A percentile compares a stretch with the other conserved stretches of the same genome.
Conservation (phyloP, 345 rosid species). For the Brassica rapa region DNA sequence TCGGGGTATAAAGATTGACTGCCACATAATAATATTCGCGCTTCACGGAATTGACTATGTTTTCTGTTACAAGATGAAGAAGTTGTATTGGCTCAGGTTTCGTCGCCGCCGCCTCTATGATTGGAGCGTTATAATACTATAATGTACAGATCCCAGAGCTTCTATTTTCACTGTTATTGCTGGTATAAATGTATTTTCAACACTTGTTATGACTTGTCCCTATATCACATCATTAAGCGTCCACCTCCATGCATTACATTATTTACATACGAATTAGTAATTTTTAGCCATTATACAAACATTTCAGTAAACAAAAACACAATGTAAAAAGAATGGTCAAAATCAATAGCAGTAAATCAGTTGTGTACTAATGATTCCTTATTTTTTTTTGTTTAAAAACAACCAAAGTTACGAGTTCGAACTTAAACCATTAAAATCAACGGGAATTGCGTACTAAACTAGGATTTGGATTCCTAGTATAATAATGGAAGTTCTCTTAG, state of each 20-base stretch:
- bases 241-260: slow-evolving; percentile 14
- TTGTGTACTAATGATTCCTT: neutral
- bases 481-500: neutral
- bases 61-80: neutral
- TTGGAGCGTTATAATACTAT: neutral
- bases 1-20: slow-evolving; percentile 17
- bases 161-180: slow-evolving; percentile 13
- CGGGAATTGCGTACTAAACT: neutral
- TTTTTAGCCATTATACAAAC: neutral
- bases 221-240: neutral
- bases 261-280: neutral
- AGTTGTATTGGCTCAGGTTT: slow-evolving; percentile 8
- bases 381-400: neutral
- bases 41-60: slow-evolving; percentile 24
- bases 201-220: slow-evolving; percentile 19
- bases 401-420: neutral
- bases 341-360: neutral
- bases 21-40: slow-evolving; percentile 18
- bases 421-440: neutral
- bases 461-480: neutral
- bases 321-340: neutral
- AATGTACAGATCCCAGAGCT: slow-evolving; percentile 9
- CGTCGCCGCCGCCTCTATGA: slow-evolving; percentile 30
- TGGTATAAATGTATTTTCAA: slow-evolving; percentile 25
- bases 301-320: neutral